phyloP scores from a whole-genome alignment of 2,329 filamentous ascomycete species.

The Ramularia collo-cygni region DNA sequence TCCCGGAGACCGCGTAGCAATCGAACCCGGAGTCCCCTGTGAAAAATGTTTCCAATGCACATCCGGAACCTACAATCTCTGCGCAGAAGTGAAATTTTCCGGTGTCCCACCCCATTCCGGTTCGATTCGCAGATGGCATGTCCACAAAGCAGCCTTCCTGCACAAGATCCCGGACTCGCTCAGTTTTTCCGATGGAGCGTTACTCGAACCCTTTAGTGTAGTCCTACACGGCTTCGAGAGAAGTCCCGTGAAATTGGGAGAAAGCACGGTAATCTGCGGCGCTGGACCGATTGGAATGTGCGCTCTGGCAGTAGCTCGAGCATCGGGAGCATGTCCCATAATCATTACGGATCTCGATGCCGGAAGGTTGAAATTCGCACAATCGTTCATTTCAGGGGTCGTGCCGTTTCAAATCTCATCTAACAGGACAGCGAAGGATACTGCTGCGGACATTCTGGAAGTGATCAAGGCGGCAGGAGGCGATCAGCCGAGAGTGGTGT shows the following conservation, averaged over 20 bases:
- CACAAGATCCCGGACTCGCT: constrained; percentile 76
- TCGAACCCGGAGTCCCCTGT: constrained; percentile 62
- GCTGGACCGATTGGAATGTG: constrained; percentile 59
- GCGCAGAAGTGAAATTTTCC: constrained; percentile 77
- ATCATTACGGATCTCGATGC: constrained; percentile 81
- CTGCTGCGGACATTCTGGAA: constrained; percentile 20
- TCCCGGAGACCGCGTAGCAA: constrained; percentile 58
- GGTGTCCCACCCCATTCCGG: constrained; percentile 83
- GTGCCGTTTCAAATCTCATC: constrained; percentile 23
- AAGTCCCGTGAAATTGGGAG: constrained; percentile 24
- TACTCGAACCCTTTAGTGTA: constrained; percentile 61
- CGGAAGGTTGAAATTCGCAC: constrained; percentile 70
- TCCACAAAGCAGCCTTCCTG: constrained; percentile 76
- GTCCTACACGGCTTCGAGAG: constrained; percentile 42
- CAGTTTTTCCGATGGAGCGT: constrained; percentile 73
- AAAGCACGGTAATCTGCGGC: constrained; percentile 49
- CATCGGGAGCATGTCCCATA: constrained; percentile 65
- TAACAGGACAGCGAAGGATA: constrained; percentile 18
- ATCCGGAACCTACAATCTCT: constrained; percentile 81
- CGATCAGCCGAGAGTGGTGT: constrained; percentile 25
- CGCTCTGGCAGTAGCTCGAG: constrained; percentile 50
- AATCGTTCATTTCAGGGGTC: constrained; percentile 47
- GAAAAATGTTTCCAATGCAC: constrained; percentile 59
- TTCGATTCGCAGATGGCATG: constrained; percentile 79
- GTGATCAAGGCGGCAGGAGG: constrained; percentile 18